Conservation (phyloP, 2,329 filamentous ascomycete species). For the Fusarium austroafricanum region DNA sequence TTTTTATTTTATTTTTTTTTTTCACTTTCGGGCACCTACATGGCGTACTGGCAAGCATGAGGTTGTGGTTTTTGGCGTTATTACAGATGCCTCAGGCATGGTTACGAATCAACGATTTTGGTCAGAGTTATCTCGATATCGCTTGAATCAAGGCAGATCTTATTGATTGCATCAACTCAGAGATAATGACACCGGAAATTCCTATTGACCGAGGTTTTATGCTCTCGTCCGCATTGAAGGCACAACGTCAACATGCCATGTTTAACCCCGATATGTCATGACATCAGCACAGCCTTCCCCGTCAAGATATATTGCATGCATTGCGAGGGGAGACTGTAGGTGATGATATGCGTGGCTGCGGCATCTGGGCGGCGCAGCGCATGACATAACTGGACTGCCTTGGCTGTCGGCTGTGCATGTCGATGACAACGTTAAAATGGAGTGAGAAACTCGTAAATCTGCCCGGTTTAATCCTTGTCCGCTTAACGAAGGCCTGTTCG, state of each 20-base stretch:
- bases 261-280: neutral
- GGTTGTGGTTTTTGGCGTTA: conserved; percentile 36
- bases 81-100: conserved; percentile 31
- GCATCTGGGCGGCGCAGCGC: conserved; percentile 11
- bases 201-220: neutral
- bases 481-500: neutral
- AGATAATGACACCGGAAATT: neutral
- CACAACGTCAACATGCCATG: conserved; percentile 14
- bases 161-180: conserved; percentile 16
- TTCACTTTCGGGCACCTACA: conserved; percentile 19
- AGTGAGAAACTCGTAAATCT: neutral
- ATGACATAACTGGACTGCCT: neutral
- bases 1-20: conserved; percentile 21
- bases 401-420: neutral
- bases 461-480: neutral
- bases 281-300: conserved; percentile 4
- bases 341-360: neutral
- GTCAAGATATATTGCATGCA: neutral
- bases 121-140: conserved; percentile 35
- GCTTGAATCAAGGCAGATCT: conserved; percentile 29
- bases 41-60: conserved; percentile 34
- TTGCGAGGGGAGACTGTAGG: neutral
- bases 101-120: conserved; percentile 43
- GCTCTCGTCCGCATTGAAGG: conserved; percentile 3
- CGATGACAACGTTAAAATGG: neutral